Base-by-base conservation (phyloP, 305 asterid genomes). In the Rubia balearica region DNA sequence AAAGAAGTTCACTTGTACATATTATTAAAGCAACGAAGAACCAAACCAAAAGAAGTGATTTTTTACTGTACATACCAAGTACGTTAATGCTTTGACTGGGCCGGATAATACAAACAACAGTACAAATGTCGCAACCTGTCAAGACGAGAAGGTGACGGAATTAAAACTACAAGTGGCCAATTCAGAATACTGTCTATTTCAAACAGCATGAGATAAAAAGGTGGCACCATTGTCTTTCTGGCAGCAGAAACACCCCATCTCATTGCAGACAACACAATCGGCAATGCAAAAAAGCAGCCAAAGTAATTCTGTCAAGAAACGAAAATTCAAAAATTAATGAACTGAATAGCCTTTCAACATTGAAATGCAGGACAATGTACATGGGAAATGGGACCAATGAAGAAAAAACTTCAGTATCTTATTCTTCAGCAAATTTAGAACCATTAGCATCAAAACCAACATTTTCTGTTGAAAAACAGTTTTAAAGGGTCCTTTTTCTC, bases 161-260 rank as follows among this genome's bases (percentile, higher is more conserved):
- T 24, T 5, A 46, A 3, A 59, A 48, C 7, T 49, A 16, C 49
- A 62, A 51, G 75, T 16, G 38, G 45, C 38, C 60, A 33, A 69
- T 49, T 27, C 19, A 70, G 40, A 6, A 66, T 48, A 17, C 46
- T 41, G 59, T n/a, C 53, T 22, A 13, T 64, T 24, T 14, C 17
- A 10, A 67, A 48, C 55, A 76, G 64, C 22, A 72, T 53, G 70
- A 14, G 13, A 17, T 5, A 57, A 13, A 65, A 48, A 51, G 33
- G 59, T 43, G 49, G 67, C 75, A 94, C 99, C 97, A 94, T 91
- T 70, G 96, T 91, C 84, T 91, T 94, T 80, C 99, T 85, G 42
- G 96, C 99, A 70, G 97, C 96, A 63, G 90, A 87, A 79, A 85
- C 53, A 21, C 95, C 99, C 99, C 99, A 89, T 88, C 90, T 85